Evolutionary conservation across 306 rosid genomes (phyloP).

Genomic region (Pyrus communis): DNA sequence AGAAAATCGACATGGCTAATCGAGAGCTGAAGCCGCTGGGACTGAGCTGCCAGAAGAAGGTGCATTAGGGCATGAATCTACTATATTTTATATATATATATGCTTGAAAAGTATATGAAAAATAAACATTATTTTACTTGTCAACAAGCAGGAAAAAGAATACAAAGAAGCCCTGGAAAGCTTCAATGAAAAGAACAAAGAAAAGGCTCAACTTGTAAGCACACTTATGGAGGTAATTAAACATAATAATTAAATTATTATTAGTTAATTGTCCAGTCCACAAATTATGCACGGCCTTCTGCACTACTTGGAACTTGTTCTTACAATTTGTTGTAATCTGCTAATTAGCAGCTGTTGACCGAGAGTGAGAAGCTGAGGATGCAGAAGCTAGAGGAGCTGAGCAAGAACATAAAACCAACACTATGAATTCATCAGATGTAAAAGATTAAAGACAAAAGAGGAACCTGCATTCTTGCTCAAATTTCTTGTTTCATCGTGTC

Average conservation of each 20-base stretch:
- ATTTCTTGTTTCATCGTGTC: background rate
- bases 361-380: conserved; percentile 78
- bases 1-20: conserved; percentile 63
- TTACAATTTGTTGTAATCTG: conserved; percentile 3
- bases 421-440: background rate
- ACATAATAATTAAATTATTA: too few relatives aligned
- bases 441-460: background rate
- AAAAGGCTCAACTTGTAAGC: conserved; percentile 59
- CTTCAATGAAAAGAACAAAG: conserved; percentile 69
- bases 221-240: conserved; percentile 64
- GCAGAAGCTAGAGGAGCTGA: conserved; percentile 77
- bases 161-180: conserved; percentile 64
- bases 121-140: background rate
- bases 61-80: conserved; percentile 1
- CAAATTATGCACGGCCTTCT: background rate
- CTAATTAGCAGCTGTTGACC: conserved; percentile 44
- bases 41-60: conserved; percentile 76
- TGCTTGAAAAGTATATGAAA: background rate
- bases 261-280: background rate
- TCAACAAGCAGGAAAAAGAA: conserved; percentile 61
- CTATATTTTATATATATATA: background rate
- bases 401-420: conserved; percentile 46
- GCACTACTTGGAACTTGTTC: background rate
- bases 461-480: background rate
- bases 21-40: conserved; percentile 72